These are phyloP conservation scores for cucumber (Cucumis sativus) DNA, from an alignment of 306 rosid species.

Conservation along the genomic window Cucumber_9930_V3 NC_026658.2:15845501-15846000, in stretches of 20 bases:
- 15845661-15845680: neutral
- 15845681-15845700: neutral
- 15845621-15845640: neutral
- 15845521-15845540: slow-evolving; percentile 75
- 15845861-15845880: slow-evolving; percentile 70
- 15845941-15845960: slow-evolving; percentile 46
- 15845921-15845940: slow-evolving; percentile 82
- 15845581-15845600: neutral
- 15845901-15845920: slow-evolving; percentile 47
- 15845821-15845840: slow-evolving; percentile 59
- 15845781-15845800: slow-evolving; percentile 85
- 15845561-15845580: slow-evolving; percentile 32
- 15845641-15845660: neutral
- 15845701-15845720: neutral
- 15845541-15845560: slow-evolving; percentile 74
- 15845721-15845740: neutral
- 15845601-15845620: neutral
- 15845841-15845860: slow-evolving; percentile 54
- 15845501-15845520: slow-evolving; percentile 56
- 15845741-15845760: neutral
- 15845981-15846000: neutral
- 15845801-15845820: slow-evolving; percentile 85
- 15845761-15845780: slow-evolving; percentile 42
- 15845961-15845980: neutral
- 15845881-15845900: slow-evolving; percentile 46